These are phyloP conservation scores for Tulasnella sp. DNA, from an alignment of 768 basidiomycete species.

Conservation along the genomic window DNA sequence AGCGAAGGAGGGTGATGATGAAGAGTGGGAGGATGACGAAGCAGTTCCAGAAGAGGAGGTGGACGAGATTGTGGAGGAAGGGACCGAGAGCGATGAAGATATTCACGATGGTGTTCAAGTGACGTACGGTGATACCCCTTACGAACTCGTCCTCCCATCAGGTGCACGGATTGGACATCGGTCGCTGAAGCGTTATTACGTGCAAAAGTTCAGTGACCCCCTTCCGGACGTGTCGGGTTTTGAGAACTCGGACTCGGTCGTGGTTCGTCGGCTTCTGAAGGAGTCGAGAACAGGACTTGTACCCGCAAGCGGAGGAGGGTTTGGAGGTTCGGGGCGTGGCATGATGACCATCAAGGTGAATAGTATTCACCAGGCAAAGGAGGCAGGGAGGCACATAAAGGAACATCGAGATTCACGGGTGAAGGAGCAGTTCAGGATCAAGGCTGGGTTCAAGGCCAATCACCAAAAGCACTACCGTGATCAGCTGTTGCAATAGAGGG, in stretches of 20 bases:
- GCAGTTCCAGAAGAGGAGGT: slow-evolving; percentile 43
- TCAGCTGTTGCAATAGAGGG: slow-evolving; percentile 58
- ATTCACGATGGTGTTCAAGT: slow-evolving; percentile 56
- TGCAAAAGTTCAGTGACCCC: slow-evolving; percentile 66
- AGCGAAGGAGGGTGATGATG: slow-evolving; percentile 42
- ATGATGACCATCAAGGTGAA: slow-evolving; percentile 85
- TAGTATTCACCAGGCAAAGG: slow-evolving; percentile 92
- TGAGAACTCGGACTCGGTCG: slow-evolving; percentile 68
- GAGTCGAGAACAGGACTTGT: slow-evolving; percentile 80
- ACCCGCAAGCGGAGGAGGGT: slow-evolving; percentile 74
- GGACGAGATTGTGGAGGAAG: slow-evolving; percentile 51
- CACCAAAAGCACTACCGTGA: slow-evolving; percentile 86
- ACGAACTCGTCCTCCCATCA: slow-evolving; percentile 91
- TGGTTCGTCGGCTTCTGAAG: slow-evolving; percentile 74
- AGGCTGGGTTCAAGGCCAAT: slow-evolving; percentile 77
- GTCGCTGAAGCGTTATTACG: slow-evolving; percentile 81
- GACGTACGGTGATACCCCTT: slow-evolving; percentile 75
- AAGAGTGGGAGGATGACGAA: slow-evolving; percentile 44
- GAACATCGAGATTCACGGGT: slow-evolving; percentile 81
- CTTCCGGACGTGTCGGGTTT: slow-evolving; percentile 45
- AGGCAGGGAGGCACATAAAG: slow-evolving; percentile 84
- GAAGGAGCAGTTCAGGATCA: slow-evolving; percentile 83
- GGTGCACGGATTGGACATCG: slow-evolving; percentile 93
- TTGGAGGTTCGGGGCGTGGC: slow-evolving; percentile 82
- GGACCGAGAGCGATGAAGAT: slow-evolving; percentile 46